Evolutionary conservation across 2,329 filamentous ascomycete species (phyloP), one percentile per base, ranked within the genome.

Genomic region (Decorospora gaudefroyi): DNA sequence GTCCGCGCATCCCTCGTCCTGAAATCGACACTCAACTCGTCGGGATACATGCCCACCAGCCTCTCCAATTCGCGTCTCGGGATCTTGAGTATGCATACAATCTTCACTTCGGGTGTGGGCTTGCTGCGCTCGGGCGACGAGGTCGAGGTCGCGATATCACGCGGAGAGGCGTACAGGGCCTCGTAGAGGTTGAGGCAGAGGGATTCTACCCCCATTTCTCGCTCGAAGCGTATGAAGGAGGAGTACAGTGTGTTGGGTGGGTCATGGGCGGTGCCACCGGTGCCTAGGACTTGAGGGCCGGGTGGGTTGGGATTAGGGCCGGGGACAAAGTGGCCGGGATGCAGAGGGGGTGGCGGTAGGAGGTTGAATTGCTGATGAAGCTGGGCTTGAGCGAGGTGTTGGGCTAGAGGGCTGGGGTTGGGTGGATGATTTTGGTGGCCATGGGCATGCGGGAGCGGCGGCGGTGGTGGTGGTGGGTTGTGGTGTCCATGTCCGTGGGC

Each of bases 11-110:
- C 67, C 6, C 63, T 59, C 5, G 55, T 55, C 25, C 55, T 34
- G 3, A 11, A 49, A 42, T 68, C 65, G 16, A 65, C 50, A 6
- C 30, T 53, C 32, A 75, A 71, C 51, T 82, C 79, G 40, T 82
- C 80, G 11, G 83, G 71, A 52, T 81, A 80, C 63, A 77, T 72
- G 19, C 78, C 72, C n/a, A 67, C 64, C 23, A 76, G 72, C 44
- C 72, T 68, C 38, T 70, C 68, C 22, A 79, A 76, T 37, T 78
- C 79, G 74, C 52, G 48, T 26, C 53, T 54, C 8, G 61, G 65
- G 9, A 66, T 49, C 25, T 64, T 58, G 54, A 68, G 54, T n/a
- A 69, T 69, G 25, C 65, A 68, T 16, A 71, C 63, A 9, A 71
- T 64, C 46, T 67, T 68, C 23, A 69, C 55, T 21, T 69, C 61